A percentile compares a stretch with the other conserved stretches of the same genome.
phyloP scores from a whole-genome alignment of 1,139 yeast genomes.

The Sugiyamaella japonica region DNA sequence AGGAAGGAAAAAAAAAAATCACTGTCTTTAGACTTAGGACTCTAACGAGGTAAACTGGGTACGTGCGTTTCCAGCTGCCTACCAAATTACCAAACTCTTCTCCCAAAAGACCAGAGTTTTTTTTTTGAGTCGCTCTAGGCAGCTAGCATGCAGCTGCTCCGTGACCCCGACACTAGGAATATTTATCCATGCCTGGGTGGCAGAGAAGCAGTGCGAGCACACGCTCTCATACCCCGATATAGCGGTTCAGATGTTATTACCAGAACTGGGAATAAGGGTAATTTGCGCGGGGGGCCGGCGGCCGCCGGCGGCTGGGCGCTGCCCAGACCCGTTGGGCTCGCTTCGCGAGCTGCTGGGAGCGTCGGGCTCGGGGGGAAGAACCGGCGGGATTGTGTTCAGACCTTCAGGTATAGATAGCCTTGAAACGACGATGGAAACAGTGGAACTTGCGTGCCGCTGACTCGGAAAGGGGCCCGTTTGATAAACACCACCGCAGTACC shows the following conservation, averaged over 20 bases:
- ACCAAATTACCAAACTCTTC: not conserved
- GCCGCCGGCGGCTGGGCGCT: not conserved
- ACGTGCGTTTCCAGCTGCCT: constrained; percentile 2
- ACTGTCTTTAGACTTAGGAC: constrained; percentile 9
- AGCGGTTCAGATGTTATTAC: constrained; percentile 5
- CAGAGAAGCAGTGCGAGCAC: too few species aligned
- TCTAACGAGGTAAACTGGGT: constrained; percentile 13
- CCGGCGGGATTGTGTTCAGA: too few species aligned
- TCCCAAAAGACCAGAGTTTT: too few species aligned
- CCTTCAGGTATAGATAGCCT: too few species aligned
- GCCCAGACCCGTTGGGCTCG: not conserved
- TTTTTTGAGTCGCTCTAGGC: too few species aligned
- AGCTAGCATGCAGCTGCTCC: not conserved
- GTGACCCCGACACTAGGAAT: not conserved
- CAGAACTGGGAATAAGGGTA: constrained; percentile 4
- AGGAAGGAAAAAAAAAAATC: not conserved
- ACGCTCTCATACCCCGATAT: not conserved
- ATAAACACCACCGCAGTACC: too few species aligned
- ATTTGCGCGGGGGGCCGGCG: constrained; percentile 7
- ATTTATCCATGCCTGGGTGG: not conserved
- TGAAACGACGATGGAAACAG: too few species aligned
- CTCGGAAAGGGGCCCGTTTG: too few species aligned
- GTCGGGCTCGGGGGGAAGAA: too few species aligned
- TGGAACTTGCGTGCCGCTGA: too few species aligned
- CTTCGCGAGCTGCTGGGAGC: not conserved